Conservation (phyloP, 768 basidiomycete genomes). For the Mrakia blollopis region DNA sequence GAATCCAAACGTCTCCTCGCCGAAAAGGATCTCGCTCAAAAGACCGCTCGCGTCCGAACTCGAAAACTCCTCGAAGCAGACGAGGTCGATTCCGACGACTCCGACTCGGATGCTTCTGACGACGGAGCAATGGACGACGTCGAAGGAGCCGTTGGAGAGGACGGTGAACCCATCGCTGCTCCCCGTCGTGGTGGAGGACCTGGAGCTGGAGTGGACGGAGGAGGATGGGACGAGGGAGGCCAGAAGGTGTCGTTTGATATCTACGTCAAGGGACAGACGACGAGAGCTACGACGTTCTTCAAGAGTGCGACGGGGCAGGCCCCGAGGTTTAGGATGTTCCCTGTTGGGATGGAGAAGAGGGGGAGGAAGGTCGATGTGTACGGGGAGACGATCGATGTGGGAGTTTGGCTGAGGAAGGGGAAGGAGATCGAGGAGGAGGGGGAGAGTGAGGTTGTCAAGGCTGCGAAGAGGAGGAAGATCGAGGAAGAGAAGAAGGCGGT, state of each 20-base stretch:
- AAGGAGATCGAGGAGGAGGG: conserved; percentile 80
- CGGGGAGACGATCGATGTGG: conserved; percentile 91
- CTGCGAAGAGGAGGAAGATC: conserved; percentile 60
- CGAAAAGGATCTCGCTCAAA: conserved; percentile 79
- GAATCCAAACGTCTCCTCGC: conserved; percentile 68
- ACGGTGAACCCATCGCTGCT: conserved; percentile 9
- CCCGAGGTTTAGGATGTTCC: conserved; percentile 87
- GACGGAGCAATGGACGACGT: conserved; percentile 55
- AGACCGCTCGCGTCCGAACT: conserved; percentile 73
- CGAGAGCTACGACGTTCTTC: conserved; percentile 76
- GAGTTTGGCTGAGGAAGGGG: conserved; percentile 89
- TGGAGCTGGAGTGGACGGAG: conserved; percentile 29
- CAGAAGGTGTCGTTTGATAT: conserved; percentile 80
- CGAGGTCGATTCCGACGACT: conserved; percentile 54
- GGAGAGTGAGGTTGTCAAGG: conserved; percentile 72
- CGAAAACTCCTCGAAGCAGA: conserved; percentile 91
- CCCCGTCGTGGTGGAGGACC: conserved; percentile 14
- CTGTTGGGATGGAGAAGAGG: conserved; percentile 79
- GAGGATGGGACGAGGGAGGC: conserved; percentile 39
- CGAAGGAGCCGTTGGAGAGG: not conserved
- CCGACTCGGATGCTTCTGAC: conserved; percentile 50
- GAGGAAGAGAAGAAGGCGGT: conserved; percentile 82
- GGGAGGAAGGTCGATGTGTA: conserved; percentile 82
- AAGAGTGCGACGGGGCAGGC: conserved; percentile 50
- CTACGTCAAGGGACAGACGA: conserved; percentile 92